Base-by-base conservation (phyloP, 371 early-diverging fungal species). In the Rhizopus delemar region DNA sequence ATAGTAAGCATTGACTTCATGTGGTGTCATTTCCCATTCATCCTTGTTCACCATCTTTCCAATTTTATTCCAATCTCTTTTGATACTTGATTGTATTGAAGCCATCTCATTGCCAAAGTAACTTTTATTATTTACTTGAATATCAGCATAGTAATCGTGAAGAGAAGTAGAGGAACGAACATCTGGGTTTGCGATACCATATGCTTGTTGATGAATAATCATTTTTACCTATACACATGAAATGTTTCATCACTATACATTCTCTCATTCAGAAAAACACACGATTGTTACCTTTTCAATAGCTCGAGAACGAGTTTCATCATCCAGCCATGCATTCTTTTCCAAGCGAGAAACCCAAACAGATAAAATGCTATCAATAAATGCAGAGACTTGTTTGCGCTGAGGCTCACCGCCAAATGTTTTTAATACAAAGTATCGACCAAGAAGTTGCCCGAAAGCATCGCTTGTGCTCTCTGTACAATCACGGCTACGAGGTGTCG, bases 1-100 rank as follows among this genome's bases (percentile, higher is more conserved):
- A 57, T 83, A 86, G 53, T 83, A 88, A 9, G 86, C 86, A 60
- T 88, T 86, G 35, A 85, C 86, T 15, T 79, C 83, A 41, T 78
- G 77, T 11, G 86, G 84, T 35, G 60, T 56, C 86, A 86, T 84
- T 1, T 66, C 54, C 86, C 86, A 87, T 34, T 66, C 65, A 9
- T 53, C 45, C 50, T 66, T 70, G 53, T 89, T 77, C 5, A 78
- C 76, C 0, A 73, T 69, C n/a, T 73, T 65, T n/a, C 71, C 68
- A 1, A 71, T 33, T 51, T 68, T 63, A 3, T 59, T 35, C 75
- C 77, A 76, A 38, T 50, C 41, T 7, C 65, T 38, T 8, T 36
- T 54, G 0, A 62, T 38, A 2, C 41, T 41, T 75, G 75, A 84
- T 0, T 33, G 3, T 0, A 56, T 29, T 29, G 49, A 59, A 8